Evolutionary conservation across 306 rosid species (phyloP), one percentile per base, ranked within the genome.

Genomic region (Senna siamea): DNA sequence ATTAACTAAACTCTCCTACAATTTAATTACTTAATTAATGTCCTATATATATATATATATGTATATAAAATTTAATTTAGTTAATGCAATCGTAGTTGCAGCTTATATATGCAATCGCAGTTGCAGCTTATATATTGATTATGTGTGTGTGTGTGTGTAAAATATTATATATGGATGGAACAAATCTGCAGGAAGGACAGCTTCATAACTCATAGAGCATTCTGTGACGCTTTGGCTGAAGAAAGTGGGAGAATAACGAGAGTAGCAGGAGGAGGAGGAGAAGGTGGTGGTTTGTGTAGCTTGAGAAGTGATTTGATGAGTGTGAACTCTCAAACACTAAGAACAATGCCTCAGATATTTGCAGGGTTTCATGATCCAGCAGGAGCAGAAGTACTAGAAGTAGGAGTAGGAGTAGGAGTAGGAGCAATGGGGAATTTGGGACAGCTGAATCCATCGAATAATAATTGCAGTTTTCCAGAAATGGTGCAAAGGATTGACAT

Each of bases 151-250:
- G n/a, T n/a, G n/a, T n/a, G n/a, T n/a, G n/a, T n/a, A n/a, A n/a
- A n/a, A n/a, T n/a, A n/a, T n/a, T n/a, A n/a, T n/a, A n/a, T n/a
- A n/a, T n/a, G n/a, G n/a, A n/a, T n/a, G n/a, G n/a, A n/a, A n/a
- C n/a, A n/a, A 80, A 66, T 82, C 3, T 26, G 30, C 91, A 93
- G 98, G 95, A 93, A 90, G 79, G 98, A 93, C 72, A 90, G 98
- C 88, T 93, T 88, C 81, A 80, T 90, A 40, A 93, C 98, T 1
- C 98, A 90, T 60, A 81, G 96, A 85, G 98, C 98, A 26, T 93
- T 93, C 44, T 93, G 97, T 79, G 96, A 90, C 61, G 93, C 90
- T 13, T 86, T 93, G 78, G 89, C 87, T 0, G 98, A 88, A 78
- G 89, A 90, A 80, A 87, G 65, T 55, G 80, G 53, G 38, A 81